Conservation (phyloP, 2,329 filamentous ascomycete species). For the Trichoderma cornu-damae region DNA sequence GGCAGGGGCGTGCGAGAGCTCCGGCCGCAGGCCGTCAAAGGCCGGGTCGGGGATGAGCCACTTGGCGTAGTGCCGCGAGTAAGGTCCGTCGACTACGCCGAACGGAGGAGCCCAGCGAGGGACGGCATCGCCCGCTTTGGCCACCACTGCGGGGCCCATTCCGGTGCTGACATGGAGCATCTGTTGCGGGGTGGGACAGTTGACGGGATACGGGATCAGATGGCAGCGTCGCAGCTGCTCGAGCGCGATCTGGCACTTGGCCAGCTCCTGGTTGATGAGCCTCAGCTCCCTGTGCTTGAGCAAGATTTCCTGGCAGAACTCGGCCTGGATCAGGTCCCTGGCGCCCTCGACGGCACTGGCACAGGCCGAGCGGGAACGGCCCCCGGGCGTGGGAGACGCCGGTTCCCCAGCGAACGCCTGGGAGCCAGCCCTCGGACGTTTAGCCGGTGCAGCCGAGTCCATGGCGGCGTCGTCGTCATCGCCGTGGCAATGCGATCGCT, state of each 20-base stretch:
- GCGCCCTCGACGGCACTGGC: constrained; percentile 45
- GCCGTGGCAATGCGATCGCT: constrained; percentile 36
- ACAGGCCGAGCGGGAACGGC: constrained; percentile 21
- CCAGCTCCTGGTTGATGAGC: constrained; percentile 91
- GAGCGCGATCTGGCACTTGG: constrained; percentile 87
- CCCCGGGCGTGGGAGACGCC: neutral
- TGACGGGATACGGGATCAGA: constrained; percentile 81
- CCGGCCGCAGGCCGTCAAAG: constrained; percentile 66
- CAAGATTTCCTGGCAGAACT: constrained; percentile 86
- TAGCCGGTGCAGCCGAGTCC: constrained; percentile 31
- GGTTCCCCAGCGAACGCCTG: constrained; percentile 23
- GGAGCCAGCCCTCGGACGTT: constrained; percentile 38
- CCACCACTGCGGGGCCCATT: constrained; percentile 63
- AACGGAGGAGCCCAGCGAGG: constrained; percentile 81
- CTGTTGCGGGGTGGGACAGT: constrained; percentile 59
- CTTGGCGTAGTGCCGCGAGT: constrained; percentile 88
- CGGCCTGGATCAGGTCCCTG: constrained; percentile 71
- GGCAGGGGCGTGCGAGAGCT: constrained; percentile 39
- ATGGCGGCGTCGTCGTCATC: constrained; percentile 19
- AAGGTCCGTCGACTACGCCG: constrained; percentile 86
- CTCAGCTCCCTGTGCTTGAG: constrained; percentile 92
- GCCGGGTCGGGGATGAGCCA: constrained; percentile 87
- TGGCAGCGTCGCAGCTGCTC: constrained; percentile 92
- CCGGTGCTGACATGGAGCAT: constrained; percentile 69
- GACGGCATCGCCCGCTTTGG: constrained; percentile 56